phyloP scores from a whole-genome alignment of 1,284 basidiomycete species.

The Earliella scabrosa region DNA sequence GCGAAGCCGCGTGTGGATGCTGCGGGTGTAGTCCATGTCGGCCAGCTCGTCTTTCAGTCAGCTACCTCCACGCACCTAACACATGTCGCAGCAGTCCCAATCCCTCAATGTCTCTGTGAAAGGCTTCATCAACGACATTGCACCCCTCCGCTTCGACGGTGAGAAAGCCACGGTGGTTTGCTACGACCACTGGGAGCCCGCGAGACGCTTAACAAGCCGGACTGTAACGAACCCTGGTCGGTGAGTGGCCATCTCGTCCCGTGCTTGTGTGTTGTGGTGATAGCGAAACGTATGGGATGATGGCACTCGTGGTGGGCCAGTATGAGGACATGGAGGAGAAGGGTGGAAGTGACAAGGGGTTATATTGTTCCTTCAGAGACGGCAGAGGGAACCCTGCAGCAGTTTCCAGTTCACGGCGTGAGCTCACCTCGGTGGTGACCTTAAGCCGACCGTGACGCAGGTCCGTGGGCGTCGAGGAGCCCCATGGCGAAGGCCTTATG shows the following conservation, averaged over 20 bases:
- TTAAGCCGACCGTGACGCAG: no score
- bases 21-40: not conserved
- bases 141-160: constrained; percentile 31
- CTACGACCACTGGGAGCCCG: constrained; percentile 28
- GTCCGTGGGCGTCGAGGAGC: no score
- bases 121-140: constrained; percentile 20
- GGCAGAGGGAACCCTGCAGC: not conserved
- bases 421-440: not conserved
- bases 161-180: constrained; percentile 32
- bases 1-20: not conserved
- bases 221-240: constrained; percentile 35
- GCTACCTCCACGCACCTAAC: not conserved
- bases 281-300: no score
- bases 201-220: constrained; percentile 30
- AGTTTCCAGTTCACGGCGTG: no score
- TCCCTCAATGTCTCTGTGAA: constrained; percentile 1
- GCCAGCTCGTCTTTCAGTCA: not conserved
- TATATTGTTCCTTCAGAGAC: not conserved
- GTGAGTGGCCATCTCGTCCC: constrained; percentile 32
- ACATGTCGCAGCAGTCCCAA: constrained; percentile 10
- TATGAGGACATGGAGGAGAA: no score
- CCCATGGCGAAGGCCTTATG: no score
- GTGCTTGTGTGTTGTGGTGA: no score
- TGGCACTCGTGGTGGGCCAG: no score
- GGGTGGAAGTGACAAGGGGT: no score